These are phyloP conservation scores for Eragrostis tef DNA, from an alignment of 202 grass and related monocot species.

Conservation along the genomic window DNA sequence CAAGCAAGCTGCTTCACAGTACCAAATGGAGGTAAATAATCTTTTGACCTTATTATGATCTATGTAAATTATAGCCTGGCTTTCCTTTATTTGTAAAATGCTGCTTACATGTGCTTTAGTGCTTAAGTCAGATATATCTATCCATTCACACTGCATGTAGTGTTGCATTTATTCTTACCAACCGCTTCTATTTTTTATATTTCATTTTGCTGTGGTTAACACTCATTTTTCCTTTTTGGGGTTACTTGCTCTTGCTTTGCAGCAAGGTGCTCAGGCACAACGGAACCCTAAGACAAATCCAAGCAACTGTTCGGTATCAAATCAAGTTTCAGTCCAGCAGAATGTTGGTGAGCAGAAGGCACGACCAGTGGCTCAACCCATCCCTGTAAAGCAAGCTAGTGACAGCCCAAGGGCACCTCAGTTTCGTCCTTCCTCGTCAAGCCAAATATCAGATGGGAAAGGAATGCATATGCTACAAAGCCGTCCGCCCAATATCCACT, in stretches of 20 bases:
- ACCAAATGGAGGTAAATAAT: conserved; percentile 79
- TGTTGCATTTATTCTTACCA: conserved; percentile 38
- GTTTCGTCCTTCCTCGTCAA: conserved; percentile 57
- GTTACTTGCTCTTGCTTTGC: conserved; percentile 46
- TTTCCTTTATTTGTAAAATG: conserved; percentile 29
- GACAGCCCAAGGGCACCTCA: conserved; percentile 45
- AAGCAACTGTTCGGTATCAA: conserved; percentile 61
- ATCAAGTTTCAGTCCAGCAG: conserved; percentile 68
- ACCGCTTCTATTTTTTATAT: not conserved
- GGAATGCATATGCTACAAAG: conserved; percentile 56
- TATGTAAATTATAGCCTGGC: conserved; percentile 20
- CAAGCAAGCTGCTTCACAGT: conserved; percentile 80
- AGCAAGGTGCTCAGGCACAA: conserved; percentile 49
- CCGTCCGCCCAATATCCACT: conserved; percentile 46
- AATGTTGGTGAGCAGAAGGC: conserved; percentile 54
- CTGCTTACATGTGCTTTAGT: conserved; percentile 20
- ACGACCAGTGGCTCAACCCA: conserved; percentile 23
- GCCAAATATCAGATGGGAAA: conserved; percentile 66
- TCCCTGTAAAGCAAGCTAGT: conserved; percentile 40
- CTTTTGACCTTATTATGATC: conserved; percentile 34
- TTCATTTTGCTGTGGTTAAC: not conserved
- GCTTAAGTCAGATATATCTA: conserved; percentile 30
- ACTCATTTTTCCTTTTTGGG: conserved; percentile 38
- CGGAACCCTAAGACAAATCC: conserved; percentile 53
- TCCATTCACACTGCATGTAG: conserved; percentile 1